These are phyloP conservation scores for Dendrobium nobile DNA, from an alignment of 106 monocot species.

Conservation along the genomic window DNA sequence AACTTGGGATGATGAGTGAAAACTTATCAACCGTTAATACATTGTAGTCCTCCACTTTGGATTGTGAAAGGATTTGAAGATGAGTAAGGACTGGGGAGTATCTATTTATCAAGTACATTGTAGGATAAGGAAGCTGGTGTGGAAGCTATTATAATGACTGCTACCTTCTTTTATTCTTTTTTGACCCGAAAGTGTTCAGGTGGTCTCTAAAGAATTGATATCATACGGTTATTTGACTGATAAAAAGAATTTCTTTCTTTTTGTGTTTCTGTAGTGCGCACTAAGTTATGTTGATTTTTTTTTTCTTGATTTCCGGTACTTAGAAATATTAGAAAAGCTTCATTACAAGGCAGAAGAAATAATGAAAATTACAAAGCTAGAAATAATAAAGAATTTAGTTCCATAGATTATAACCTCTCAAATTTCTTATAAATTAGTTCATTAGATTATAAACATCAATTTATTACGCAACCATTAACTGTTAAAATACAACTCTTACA, in stretches of 20 bases:
- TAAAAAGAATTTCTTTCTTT: background rate
- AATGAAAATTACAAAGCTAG: too few species aligned
- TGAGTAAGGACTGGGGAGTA: background rate
- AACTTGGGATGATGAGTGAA: background rate
- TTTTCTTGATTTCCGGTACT: too few species aligned
- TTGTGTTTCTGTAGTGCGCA: background rate
- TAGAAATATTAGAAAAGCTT: too few species aligned
- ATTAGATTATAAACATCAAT: too few species aligned
- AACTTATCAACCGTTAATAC: background rate
- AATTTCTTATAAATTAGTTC: too few species aligned
- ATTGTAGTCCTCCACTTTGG: background rate
- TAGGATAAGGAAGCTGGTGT: constrained; percentile 2
- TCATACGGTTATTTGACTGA: background rate
- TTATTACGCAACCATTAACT: too few species aligned
- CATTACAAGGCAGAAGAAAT: too few species aligned
- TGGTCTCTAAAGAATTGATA: background rate
- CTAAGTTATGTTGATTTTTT: background rate
- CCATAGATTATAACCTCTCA: too few species aligned
- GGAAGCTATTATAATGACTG: background rate
- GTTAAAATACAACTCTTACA: too few species aligned
- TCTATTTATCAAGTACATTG: background rate
- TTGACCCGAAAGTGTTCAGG: constrained; percentile 1
- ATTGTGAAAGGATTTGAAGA: background rate
- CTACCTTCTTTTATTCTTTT: background rate
- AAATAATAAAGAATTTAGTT: too few species aligned